phyloP scores from a whole-genome alignment of 2,329 filamentous ascomycete genomes.

The Diaporthe sp. region DNA sequence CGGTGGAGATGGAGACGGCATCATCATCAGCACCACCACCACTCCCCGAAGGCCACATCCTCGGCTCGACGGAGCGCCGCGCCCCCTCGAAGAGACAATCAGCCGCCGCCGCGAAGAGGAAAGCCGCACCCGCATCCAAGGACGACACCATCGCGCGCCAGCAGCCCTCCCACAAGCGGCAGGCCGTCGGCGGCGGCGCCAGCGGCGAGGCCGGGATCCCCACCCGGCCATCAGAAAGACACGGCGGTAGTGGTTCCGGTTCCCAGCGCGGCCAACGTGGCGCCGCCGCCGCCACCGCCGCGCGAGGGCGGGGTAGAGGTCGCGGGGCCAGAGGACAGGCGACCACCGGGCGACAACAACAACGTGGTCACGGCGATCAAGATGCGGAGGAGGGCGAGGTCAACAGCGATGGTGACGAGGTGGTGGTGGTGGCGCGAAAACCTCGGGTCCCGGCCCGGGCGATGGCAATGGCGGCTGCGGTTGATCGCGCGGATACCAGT shows the following conservation, averaged over 20 bases:
- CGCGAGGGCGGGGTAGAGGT: constrained; percentile 28
- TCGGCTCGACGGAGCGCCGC: constrained; percentile 40
- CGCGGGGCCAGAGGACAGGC: constrained; percentile 25
- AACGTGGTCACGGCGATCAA: not conserved
- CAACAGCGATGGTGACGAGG: constrained; percentile 37
- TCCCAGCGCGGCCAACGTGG: constrained; percentile 30
- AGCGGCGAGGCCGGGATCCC: not conserved
- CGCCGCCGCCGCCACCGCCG: not conserved
- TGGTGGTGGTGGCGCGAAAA: not conserved
- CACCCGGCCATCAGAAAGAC: not conserved
- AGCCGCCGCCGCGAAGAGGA: constrained; percentile 17
- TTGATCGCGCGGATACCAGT: constrained; percentile 22
- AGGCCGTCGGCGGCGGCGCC: constrained; percentile 14
- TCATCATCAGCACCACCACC: not conserved
- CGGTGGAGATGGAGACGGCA: not conserved
- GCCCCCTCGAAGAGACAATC: not conserved
- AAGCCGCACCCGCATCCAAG: not conserved
- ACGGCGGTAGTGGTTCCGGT: not conserved
- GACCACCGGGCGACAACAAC: not conserved
- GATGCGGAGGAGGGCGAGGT: constrained; percentile 41
- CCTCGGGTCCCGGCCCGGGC: not conserved
- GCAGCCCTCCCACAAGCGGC: constrained; percentile 27
- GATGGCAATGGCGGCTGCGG: not conserved
- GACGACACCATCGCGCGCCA: constrained; percentile 4
- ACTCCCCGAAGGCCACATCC: constrained; percentile 39